phyloP scores from a whole-genome alignment of 2,329 filamentous ascomycete species.

The Penicillium sp. region DNA sequence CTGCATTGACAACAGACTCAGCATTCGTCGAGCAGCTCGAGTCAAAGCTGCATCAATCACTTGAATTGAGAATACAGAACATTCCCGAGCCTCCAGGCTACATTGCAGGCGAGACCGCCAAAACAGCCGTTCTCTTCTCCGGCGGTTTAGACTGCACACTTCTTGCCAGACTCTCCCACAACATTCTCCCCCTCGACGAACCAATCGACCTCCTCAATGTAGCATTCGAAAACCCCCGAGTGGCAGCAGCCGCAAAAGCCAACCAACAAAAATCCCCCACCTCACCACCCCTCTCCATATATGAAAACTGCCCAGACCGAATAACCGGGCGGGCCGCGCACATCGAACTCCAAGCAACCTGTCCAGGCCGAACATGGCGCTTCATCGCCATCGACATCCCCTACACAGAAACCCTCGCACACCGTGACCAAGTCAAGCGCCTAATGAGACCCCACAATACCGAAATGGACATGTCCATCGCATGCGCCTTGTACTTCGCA shows the following conservation, averaged over 20 bases:
- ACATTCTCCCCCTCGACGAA: conserved; percentile 60
- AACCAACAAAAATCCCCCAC: conserved; percentile 26
- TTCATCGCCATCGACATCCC: conserved; percentile 75
- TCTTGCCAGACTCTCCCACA: conserved; percentile 69
- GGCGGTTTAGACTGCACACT: conserved; percentile 89
- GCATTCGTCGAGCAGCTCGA: conserved; percentile 48
- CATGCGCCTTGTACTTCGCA: conserved; percentile 88
- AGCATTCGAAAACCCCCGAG: conserved; percentile 86
- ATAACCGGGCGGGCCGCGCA: conserved; percentile 74
- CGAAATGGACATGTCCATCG: conserved; percentile 97
- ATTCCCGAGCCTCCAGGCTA: conserved; percentile 52
- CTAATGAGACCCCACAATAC: conserved; percentile 91
- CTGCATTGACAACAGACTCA: conserved; percentile 35
- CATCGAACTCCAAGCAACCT: conserved; percentile 61
- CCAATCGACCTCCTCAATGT: conserved; percentile 85
- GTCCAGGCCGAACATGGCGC: conserved; percentile 65
- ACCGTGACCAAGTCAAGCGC: conserved; percentile 60
- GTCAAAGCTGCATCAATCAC: conserved; percentile 50
- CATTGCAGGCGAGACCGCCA: conserved; percentile 22
- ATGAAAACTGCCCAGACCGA: conserved; percentile 81
- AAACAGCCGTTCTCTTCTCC: conserved; percentile 77
- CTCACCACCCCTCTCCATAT: conserved; percentile 37
- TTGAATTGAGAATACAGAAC: conserved; percentile 55
- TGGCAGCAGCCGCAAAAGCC: conserved; percentile 49
- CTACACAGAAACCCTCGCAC: conserved; percentile 61